Evolutionary conservation across 2,329 filamentous ascomycete genomes (phyloP).

Genomic region (Penicillium sp.): DNA sequence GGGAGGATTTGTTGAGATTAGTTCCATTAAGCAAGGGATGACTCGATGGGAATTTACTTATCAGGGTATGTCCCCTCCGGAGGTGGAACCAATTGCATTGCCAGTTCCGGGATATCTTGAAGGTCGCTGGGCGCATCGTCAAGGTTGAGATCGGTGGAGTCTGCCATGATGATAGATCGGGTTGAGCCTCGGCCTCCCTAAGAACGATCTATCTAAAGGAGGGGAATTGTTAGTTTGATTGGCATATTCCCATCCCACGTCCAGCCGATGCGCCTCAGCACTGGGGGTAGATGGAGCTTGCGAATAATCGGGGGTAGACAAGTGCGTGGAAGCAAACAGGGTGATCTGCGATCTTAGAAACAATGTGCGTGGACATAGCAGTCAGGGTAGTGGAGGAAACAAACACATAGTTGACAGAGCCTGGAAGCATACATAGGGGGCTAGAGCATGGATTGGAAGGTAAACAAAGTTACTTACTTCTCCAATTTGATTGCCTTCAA

Average conservation of each 20-base stretch:
- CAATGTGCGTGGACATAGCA: slow-evolving; percentile 42
- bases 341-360: slow-evolving; percentile 21
- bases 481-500: slow-evolving; percentile 3
- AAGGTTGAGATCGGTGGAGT: slow-evolving; percentile 44
- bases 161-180: slow-evolving; percentile 37
- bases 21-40: not conserved
- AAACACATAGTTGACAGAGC: slow-evolving; percentile 5
- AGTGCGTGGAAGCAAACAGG: slow-evolving; percentile 44
- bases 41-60: slow-evolving; percentile 30
- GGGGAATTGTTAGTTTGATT: slow-evolving; percentile 15
- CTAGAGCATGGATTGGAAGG: not conserved
- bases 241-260: slow-evolving; percentile 22
- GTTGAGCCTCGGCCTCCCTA: slow-evolving; percentile 18
- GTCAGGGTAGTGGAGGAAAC: slow-evolving; percentile 10
- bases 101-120: slow-evolving; percentile 46
- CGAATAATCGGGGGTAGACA: slow-evolving; percentile 22
- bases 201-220: slow-evolving; percentile 3
- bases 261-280: not conserved
- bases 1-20: slow-evolving; percentile 10
- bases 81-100: slow-evolving; percentile 44
- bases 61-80: slow-evolving; percentile 48
- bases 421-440: not conserved
- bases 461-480: slow-evolving; percentile 5
- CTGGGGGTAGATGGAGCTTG: slow-evolving; percentile 14
- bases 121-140: slow-evolving; percentile 46